phyloP scores from a whole-genome alignment of 352 stramenopile genomes.

The Phytopythium sindhum region DNA sequence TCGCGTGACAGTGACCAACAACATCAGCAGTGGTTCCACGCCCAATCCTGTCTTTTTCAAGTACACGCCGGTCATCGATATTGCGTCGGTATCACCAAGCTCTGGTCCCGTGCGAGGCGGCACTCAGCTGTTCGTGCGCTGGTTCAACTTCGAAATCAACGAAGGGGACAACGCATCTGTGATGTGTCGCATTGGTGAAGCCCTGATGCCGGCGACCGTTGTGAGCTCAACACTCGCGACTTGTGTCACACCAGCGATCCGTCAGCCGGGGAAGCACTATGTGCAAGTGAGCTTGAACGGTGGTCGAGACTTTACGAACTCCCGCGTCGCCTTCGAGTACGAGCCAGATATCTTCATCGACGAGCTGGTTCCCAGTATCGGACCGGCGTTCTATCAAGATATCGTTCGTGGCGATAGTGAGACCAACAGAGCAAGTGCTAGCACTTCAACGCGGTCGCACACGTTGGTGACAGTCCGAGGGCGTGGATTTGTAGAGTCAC shows the following conservation, averaged over 20 bases:
- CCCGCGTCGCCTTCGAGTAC: slow-evolving; percentile 45
- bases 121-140: slow-evolving; percentile 50
- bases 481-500: slow-evolving; percentile 52
- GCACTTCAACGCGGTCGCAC: slow-evolving; percentile 17
- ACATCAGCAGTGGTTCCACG: slow-evolving; percentile 45
- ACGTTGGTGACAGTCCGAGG: slow-evolving; percentile 68
- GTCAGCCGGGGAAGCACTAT: slow-evolving; percentile 17
- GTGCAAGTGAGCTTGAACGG: slow-evolving; percentile 65
- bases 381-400: slow-evolving; percentile 33
- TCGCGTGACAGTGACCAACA: slow-evolving; percentile 54
- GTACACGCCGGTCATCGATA: slow-evolving; percentile 48
- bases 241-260: slow-evolving; percentile 39
- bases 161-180: slow-evolving; percentile 14
- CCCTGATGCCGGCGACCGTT: slow-evolving; percentile 25
- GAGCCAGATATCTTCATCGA: slow-evolving; percentile 38
- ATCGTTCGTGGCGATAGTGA: not conserved
- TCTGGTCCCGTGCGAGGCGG: slow-evolving; percentile 49
- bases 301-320: slow-evolving; percentile 40
- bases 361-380: slow-evolving; percentile 45
- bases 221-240: slow-evolving; percentile 36
- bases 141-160: slow-evolving; percentile 57
- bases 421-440: not conserved
- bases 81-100: slow-evolving; percentile 54
- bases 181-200: slow-evolving; percentile 47
- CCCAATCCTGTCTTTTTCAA: slow-evolving; percentile 78